Evolutionary conservation across 169 alveolate species (phyloP), one percentile per base, ranked within the genome.

Genomic region (Cryptosporidium ubiquitum): DNA sequence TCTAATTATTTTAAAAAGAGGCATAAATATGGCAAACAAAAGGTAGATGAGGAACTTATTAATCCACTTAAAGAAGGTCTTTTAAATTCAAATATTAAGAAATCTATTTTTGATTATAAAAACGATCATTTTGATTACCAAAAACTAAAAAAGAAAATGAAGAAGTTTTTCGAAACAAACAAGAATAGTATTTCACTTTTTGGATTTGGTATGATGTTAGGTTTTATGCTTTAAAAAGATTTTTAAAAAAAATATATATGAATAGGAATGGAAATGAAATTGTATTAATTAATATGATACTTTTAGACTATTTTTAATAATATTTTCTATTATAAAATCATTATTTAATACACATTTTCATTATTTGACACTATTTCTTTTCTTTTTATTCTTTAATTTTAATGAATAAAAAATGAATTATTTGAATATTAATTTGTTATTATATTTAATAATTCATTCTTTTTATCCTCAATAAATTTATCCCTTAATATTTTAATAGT

Each of bases 401-500:
- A n/a, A n/a, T n/a, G n/a, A n/a, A 52, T 14, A 52, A 5, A 52
- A 52, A 52, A 7, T 23, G 39, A 26, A 55, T 23, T 20, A 23
- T 55, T 5, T n/a, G 16, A 6, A 16, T 3, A 26, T 23, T 20
- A 23, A 20, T 55, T 55, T 55, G 35, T 55, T 14, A 55, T 55
- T 18, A 79, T 61, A 18, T 37, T 31, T 44, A 61, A 10, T 39
- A 79, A 64, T 79, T 79, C 79, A 31, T 40, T 79, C 75, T 64
- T 79, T 37, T 79, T 79, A 33, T 5, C 12, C n/a, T 79, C 79
- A 57, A 79, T 58, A 29, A n/a, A 79, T 35, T 79, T 58, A 26
- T 79, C 89, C 35, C 61, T 79, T 14, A 79, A 44, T 40, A 79
- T 64, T 61, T 79, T 79, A n/a, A 79, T 61, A 3, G 75, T 79